phyloP scores from a whole-genome alignment of 2,329 filamentous ascomycete species.

The Talaromyces sp. region DNA sequence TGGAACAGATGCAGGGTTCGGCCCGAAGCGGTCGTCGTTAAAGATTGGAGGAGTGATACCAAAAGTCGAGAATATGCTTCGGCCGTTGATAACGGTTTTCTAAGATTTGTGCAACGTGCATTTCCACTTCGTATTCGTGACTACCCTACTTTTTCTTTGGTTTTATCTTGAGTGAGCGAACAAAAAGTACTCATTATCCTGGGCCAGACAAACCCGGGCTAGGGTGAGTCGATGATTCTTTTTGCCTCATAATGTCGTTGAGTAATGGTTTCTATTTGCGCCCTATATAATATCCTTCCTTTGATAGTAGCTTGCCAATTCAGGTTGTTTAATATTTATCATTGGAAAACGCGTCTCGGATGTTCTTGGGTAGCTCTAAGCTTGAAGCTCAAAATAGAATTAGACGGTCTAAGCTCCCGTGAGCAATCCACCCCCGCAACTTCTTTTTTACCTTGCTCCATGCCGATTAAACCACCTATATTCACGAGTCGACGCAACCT shows the following conservation, averaged over 20 bases:
- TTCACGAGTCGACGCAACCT: not conserved
- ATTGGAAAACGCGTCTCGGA: not conserved
- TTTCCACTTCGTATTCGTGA: slow-evolving; percentile 34
- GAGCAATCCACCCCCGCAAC: not conserved
- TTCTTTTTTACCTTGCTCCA: not conserved
- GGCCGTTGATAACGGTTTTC: slow-evolving; percentile 8
- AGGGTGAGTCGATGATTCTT: slow-evolving; percentile 29
- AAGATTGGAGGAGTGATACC: slow-evolving; percentile 13
- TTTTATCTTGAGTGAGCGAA: slow-evolving; percentile 29
- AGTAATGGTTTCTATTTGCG: slow-evolving; percentile 37
- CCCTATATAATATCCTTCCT: slow-evolving; percentile 43
- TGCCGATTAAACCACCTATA: not conserved
- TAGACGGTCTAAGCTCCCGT: slow-evolving; percentile 10
- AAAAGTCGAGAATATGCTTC: slow-evolving; percentile 15
- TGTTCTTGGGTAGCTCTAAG: not conserved
- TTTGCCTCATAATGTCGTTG: slow-evolving; percentile 37
- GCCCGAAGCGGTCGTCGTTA: slow-evolving; percentile 91
- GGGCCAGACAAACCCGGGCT: slow-evolving; percentile 12
- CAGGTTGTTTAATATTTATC: slow-evolving; percentile 32
- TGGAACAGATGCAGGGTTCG: slow-evolving; percentile 89
- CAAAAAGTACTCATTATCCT: slow-evolving; percentile 25
- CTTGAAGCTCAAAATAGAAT: not conserved
- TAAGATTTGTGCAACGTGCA: slow-evolving; percentile 20
- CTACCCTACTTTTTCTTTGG: slow-evolving; percentile 35
- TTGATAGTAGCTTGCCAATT: slow-evolving; percentile 40